Conservation (phyloP, 192 early-diverging fungal species). For the Entophlyctis luteolus region DNA sequence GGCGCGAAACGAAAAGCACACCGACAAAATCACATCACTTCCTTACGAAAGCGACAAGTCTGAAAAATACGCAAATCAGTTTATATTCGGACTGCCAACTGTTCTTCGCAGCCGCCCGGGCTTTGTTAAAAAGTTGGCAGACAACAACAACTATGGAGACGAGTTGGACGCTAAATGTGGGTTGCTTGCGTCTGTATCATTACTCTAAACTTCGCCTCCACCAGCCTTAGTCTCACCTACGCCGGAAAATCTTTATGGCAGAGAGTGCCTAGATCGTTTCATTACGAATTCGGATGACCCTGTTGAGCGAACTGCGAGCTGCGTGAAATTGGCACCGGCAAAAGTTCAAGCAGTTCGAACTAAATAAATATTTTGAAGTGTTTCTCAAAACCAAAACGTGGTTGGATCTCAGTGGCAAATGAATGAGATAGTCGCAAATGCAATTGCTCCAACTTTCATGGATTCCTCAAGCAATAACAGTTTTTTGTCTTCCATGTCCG, state of each 20-base stretch:
- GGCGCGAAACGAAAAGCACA: background rate
- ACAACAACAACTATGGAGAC: constrained; percentile 45
- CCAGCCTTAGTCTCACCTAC: constrained; percentile 38
- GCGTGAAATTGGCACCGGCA: background rate
- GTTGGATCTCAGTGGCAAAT: too few species aligned
- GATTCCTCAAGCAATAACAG: too few species aligned
- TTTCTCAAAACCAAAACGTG: too few species aligned
- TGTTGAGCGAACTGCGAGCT: background rate
- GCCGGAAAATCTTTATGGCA: constrained; percentile 36
- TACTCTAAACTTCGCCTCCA: background rate
- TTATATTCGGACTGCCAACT: constrained; percentile 40
- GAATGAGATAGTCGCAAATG: too few species aligned
- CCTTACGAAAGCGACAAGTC: background rate
- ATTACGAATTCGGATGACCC: background rate
- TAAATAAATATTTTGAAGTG: background rate
- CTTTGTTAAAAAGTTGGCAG: constrained; percentile 28
- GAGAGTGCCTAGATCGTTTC: constrained; percentile 14
- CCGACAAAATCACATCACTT: constrained; percentile 24
- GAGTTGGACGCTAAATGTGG: constrained; percentile 38
- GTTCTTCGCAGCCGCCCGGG: constrained; percentile 30
- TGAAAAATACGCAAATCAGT: background rate
- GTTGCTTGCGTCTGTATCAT: background rate
- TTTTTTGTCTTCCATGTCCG: too few species aligned
- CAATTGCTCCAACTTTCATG: too few species aligned
- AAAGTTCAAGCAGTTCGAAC: background rate